Base-by-base conservation (phyloP, 2,329 filamentous ascomycete species). In the Fusarium xylarioides region DNA sequence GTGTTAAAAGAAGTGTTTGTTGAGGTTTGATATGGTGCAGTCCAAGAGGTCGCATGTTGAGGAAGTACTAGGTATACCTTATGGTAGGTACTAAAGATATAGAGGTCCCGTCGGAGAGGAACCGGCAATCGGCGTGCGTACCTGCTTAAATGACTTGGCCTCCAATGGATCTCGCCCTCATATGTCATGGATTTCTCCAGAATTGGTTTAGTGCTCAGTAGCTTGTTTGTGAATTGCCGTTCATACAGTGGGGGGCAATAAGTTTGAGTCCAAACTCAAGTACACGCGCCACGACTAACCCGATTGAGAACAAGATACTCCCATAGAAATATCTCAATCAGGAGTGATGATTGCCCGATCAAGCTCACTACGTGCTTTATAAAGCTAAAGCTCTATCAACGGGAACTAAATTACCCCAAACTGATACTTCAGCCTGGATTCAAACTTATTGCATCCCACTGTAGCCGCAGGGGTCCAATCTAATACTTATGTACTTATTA, bases 51-150 rank as follows among this genome's bases (percentile, higher is more conserved):
- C 40, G 34, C 40, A 40, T 23, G 52, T 23, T 35, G 32, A 53
- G 50, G 23, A 26, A 53, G 49, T 52, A 30, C 43, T 46, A n/a
- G n/a, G n/a, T n/a, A 46, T 28, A 44, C 38, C 21, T 35, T 43
- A 43, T 23, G n/a, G 40, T 11, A 15, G 26, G 26, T 28, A 28
- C 47, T 50, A 50, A 26, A 53, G 32, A 37, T 35, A 53, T 23
- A 43, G 40, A 43, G 38, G 54, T 44, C 26, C 52, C 21, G 15
- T 75, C 68, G 68, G 73, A 68, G 66, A 63, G 73, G 68, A 67
- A 69, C 73, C 74, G 68, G 76, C 63, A 75, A 64, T 67, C 70
- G 60, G 72, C 67, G 70, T 71, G 65, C 65, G 73, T 71, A 61
- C 73, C 64, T 77, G 60, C 64, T 64, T 70, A 54, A 73, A 44